A percentile compares a stretch with the other conserved stretches of the same genome.
These are phyloP conservation scores for Angomonas deanei DNA, from an alignment of 208 protist genomes.

Conservation along the genomic window DNA sequence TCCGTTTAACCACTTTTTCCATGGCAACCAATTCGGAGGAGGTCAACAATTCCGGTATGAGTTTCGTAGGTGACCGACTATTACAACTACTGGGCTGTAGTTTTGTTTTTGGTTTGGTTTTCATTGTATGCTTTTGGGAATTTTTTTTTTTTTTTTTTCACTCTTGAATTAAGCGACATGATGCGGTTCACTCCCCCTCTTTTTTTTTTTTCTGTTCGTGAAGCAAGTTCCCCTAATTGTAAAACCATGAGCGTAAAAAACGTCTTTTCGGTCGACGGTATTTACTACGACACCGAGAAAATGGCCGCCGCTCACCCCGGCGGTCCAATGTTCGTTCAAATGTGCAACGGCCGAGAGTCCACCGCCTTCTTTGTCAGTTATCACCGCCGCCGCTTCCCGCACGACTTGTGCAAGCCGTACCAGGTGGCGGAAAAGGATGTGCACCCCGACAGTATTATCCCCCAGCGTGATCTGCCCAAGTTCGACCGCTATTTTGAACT, in stretches of 20 bases:
- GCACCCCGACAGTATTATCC: constrained; percentile 27
- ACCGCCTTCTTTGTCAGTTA: constrained; percentile 68
- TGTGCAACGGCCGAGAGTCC: constrained; percentile 68
- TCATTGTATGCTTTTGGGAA: not conserved
- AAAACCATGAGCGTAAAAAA: constrained; percentile 10
- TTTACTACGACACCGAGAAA: constrained; percentile 74
- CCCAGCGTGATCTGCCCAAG: constrained; percentile 35
- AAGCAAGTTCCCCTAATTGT: not conserved
- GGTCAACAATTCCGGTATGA: constrained; percentile 57
- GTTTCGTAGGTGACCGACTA: constrained; percentile 9
- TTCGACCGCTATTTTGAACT: constrained; percentile 69
- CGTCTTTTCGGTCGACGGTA: constrained; percentile 66
- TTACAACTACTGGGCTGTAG: too few relatives aligned
- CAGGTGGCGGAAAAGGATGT: constrained; percentile 45
- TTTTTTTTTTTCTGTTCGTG: not conserved
- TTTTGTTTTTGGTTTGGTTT: not conserved
- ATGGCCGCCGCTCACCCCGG: constrained; percentile 58
- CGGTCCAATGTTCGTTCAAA: constrained; percentile 59
- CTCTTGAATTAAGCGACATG: not conserved
- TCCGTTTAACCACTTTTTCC: constrained; percentile 17
- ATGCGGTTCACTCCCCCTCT: not conserved
- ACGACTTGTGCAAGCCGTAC: constrained; percentile 50
- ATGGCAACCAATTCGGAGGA: constrained; percentile 15
- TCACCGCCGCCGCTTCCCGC: constrained; percentile 73
- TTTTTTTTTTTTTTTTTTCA: not conserved